Conservation (phyloP, 1,284 basidiomycete genomes). For the Ceratobasidium sp. region DNA sequence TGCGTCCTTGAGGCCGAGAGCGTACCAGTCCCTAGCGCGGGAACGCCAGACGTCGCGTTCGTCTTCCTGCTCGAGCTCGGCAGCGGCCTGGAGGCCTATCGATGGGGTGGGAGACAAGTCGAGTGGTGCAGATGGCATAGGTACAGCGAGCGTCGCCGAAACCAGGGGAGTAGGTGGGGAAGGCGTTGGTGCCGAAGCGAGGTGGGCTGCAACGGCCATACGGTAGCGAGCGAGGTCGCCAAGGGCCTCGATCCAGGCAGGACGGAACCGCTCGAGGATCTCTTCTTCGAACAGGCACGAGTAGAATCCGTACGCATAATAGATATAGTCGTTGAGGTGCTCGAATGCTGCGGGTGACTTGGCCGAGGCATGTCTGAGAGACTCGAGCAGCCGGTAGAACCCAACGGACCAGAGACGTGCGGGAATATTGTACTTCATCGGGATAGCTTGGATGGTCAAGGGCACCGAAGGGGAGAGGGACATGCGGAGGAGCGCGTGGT, state of each 20-base stretch:
- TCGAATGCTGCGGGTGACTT: conserved; percentile 73
- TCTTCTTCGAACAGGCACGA: conserved; percentile 89
- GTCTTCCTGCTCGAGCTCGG: conserved; percentile 86
- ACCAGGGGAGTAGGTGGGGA: conserved; percentile 44
- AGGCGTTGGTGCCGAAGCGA: conserved; percentile 52
- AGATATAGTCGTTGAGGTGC: conserved; percentile 90
- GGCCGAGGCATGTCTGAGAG: conserved; percentile 84
- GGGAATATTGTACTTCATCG: conserved; percentile 95
- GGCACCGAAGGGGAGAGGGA: conserved; percentile 90
- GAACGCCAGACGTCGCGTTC: conserved; percentile 94
- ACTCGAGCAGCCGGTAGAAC: conserved; percentile 91
- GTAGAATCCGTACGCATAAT: conserved; percentile 96
- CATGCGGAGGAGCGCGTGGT: conserved; percentile 88
- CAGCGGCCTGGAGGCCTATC: conserved; percentile 83
- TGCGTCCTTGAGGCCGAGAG: conserved; percentile 84
- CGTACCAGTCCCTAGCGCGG: conserved; percentile 95
- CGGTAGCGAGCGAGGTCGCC: conserved; percentile 95
- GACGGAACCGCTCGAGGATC: conserved; percentile 75
- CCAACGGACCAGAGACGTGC: conserved; percentile 92
- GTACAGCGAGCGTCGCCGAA: conserved; percentile 26
- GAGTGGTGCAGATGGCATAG: conserved; percentile 63
- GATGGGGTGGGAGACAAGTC: conserved; percentile 78
- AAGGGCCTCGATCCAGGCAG: conserved; percentile 94
- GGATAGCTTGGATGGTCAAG: conserved; percentile 87
- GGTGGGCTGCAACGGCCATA: conserved; percentile 81